phyloP scores from a whole-genome alignment of 306 rosid genomes.

The Aeschynomene evenia region DNA sequence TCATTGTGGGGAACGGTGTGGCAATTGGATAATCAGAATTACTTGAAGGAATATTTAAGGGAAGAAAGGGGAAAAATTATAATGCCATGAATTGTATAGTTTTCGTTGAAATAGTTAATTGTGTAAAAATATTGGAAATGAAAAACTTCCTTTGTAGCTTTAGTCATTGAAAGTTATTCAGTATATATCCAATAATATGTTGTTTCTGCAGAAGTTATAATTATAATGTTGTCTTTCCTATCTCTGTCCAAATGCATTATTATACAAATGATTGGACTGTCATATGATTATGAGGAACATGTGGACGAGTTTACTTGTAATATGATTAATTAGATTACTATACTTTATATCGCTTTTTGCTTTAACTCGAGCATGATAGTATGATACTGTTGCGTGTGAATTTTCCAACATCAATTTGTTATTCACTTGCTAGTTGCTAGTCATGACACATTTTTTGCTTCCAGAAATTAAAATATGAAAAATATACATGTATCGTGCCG shows the following conservation, averaged over 20 bases:
- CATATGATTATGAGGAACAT: neutral
- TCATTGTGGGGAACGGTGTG: neutral
- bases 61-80: neutral
- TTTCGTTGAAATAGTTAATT: constrained; percentile 5
- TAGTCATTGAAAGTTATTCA: neutral
- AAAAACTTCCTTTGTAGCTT: neutral
- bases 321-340: constrained; percentile 1
- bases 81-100: neutral
- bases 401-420: neutral
- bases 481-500: neutral
- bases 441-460: no score
- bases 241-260: neutral
- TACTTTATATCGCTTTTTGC: neutral
- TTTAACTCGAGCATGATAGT: neutral
- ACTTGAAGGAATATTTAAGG: neutral
- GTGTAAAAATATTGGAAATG: neutral
- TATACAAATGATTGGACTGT: neutral
- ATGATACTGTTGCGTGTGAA: neutral
- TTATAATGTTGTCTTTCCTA: no score
- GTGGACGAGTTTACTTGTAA: neutral
- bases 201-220: neutral
- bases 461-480: constrained; percentile 1
- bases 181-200: neutral
- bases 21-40: neutral
- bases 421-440: no score